These are phyloP conservation scores for Fistulifera pelliculosa DNA, from an alignment of 108 stramenopile genomes.

Conservation along the genomic window DNA sequence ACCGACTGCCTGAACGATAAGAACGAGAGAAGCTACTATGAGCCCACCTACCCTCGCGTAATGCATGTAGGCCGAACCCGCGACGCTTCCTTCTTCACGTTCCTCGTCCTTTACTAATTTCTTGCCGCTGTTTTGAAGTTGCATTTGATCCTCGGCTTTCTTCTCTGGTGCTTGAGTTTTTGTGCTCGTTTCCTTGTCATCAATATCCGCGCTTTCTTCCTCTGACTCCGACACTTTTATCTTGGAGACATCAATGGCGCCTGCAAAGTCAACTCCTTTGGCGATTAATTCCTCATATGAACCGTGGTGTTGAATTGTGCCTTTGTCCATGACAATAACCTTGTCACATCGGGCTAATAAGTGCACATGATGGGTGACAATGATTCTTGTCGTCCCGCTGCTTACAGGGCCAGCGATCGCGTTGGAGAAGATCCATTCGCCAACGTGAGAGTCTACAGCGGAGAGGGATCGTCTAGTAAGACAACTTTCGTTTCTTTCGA, in stretches of 20 bases:
- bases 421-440: no score
- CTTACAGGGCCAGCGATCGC: neutral
- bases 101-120: constrained; percentile 71
- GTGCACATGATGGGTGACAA: no score
- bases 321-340: constrained; percentile 80
- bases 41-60: constrained; percentile 74
- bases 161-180: constrained; percentile 12
- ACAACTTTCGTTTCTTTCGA: no score
- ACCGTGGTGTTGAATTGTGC: constrained; percentile 62
- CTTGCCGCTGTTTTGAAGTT: constrained; percentile 59
- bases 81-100: constrained; percentile 58
- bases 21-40: constrained; percentile 29
- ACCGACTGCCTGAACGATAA: constrained; percentile 54
- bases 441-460: no score
- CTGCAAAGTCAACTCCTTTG: constrained; percentile 79
- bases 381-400: constrained; percentile 48
- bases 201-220: constrained; percentile 12
- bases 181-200: constrained; percentile 8
- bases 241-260: constrained; percentile 71
- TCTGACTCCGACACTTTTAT: constrained; percentile 20
- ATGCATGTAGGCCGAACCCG: constrained; percentile 49
- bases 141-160: constrained; percentile 20
- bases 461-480: constrained; percentile 30
- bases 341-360: constrained; percentile 57
- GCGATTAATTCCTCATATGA: constrained; percentile 59